Base-by-base conservation (phyloP, 768 basidiomycete species). In the Wakefieldia striispora region DNA sequence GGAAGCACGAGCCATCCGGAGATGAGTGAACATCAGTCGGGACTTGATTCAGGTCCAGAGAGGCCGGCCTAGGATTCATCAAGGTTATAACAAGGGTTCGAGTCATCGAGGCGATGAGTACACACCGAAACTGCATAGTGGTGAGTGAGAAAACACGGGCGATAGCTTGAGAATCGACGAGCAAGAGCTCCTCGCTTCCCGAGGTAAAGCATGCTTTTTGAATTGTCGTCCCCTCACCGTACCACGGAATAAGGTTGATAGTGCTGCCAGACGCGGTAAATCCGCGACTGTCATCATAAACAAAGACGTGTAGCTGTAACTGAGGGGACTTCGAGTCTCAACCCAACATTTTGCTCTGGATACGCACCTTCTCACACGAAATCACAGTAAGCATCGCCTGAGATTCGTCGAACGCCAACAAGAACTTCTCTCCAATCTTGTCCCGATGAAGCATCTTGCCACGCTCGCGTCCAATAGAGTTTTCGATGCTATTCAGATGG, bases 1-100 rank as follows among this genome's bases (percentile, higher is more conserved):
- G 31, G 38, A 83, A 68, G 55, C 80, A 82, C 6, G 80, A 72
- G 0, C 80, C 80, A 40, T 83, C 82, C 9, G 81, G 79, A 5
- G 81, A 73, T 10, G 80, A 73, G 55, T 65, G 65, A 16, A 76
- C 62, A 7, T 62, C 56, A 0, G 40, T 48, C 0, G 78, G 78
- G 12, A 62, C 33, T 12, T 48, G 51, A 7, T 60, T 55, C 9
- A 82, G 65, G 36, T 74, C 66, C 24, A 81, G 53, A 1, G 73
- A 67, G 2, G 80, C 76, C 2, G 78, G 76, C 24, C 80, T 81
- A 37, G 9, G 7, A 48, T 14, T 14, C 34, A 20, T 42, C 41
- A 48, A 45, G 21, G 3, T 40, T 23, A 11, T 6, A 23, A 3
- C 4, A 21, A n/a, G 16, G 20, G 24, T 44, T 6, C 4, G 8